These are phyloP conservation scores for Parietichytrium sp. DNA, from an alignment of 108 stramenopile species.

Conservation along the genomic window DNA sequence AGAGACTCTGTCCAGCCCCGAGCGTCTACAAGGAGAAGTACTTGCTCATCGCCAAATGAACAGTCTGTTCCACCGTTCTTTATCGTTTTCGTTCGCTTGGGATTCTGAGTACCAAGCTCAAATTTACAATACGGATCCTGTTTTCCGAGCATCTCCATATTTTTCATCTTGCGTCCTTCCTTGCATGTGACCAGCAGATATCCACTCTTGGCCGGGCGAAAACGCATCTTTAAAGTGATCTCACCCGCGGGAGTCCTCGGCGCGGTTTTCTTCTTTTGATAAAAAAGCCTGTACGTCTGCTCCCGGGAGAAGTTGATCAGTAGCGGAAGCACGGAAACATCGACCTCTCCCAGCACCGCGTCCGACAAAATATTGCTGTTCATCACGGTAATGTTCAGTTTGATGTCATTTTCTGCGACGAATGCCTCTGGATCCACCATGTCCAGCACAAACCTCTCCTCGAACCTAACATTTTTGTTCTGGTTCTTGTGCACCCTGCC, in stretches of 20 bases:
- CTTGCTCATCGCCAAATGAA: slow-evolving; percentile 58
- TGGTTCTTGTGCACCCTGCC: slow-evolving; percentile 45
- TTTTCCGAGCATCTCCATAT: slow-evolving; percentile 46
- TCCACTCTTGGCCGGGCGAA: slow-evolving; percentile 64
- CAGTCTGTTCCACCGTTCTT: slow-evolving; percentile 60
- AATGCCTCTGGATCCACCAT: slow-evolving; percentile 56
- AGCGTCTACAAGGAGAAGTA: slow-evolving; percentile 57
- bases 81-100: slow-evolving; percentile 48
- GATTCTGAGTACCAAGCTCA: slow-evolving; percentile 50
- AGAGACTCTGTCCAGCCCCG: slow-evolving; percentile 58
- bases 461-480: slow-evolving; percentile 62
- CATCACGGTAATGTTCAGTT: slow-evolving; percentile 57
- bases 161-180: slow-evolving; percentile 55
- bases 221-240: slow-evolving; percentile 55
- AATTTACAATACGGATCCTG: slow-evolving; percentile 63
- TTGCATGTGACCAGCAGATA: slow-evolving; percentile 57
- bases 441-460: slow-evolving; percentile 59
- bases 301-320: slow-evolving; percentile 15
- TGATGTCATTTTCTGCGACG: slow-evolving; percentile 56
- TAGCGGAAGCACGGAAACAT: slow-evolving; percentile 40
- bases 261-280: slow-evolving; percentile 40
- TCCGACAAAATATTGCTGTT: slow-evolving; percentile 53
- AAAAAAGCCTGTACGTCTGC: slow-evolving; percentile 40
- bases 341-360: slow-evolving; percentile 38
- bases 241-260: neutral